Conservation (phyloP, 2,329 filamentous ascomycete species). For the Emergomyces orientalis region DNA sequence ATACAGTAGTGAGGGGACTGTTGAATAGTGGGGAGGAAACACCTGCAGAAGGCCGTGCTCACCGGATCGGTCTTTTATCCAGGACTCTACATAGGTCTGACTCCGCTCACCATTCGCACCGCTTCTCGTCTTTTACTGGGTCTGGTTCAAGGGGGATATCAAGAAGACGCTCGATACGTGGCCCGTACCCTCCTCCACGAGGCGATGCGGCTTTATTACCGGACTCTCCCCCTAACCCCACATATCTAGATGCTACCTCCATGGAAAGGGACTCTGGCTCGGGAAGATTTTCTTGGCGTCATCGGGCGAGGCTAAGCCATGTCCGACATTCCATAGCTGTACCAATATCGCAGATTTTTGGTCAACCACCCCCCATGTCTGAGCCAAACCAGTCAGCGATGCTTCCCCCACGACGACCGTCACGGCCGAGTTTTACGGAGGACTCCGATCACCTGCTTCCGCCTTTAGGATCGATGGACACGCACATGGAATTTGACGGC, state of each 20-base stretch:
- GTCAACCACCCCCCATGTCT: constrained; percentile 25
- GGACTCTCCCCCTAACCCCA: constrained; percentile 22
- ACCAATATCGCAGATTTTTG: constrained; percentile 38
- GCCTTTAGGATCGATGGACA: constrained; percentile 31
- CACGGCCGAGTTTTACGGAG: constrained; percentile 24
- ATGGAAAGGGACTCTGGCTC: constrained; percentile 22
- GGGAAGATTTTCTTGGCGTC: constrained; percentile 30
- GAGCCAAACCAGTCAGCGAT: constrained; percentile 19
- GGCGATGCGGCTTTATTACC: constrained; percentile 26
- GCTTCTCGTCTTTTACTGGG: constrained; percentile 35
- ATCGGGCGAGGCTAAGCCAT: constrained; percentile 33
- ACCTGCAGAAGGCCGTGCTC: constrained; percentile 36
- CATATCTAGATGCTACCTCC: constrained; percentile 21
- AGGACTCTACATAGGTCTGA: constrained; percentile 30
- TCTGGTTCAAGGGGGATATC: constrained; percentile 32
- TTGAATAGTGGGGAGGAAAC: constrained; percentile 40
- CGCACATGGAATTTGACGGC: constrained; percentile 33
- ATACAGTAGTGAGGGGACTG: constrained; percentile 36
- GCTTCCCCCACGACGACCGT: constrained; percentile 23
- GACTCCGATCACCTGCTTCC: constrained; percentile 29
- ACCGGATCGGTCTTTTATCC: constrained; percentile 35
- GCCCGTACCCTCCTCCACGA: constrained; percentile 33
- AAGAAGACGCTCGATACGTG: constrained; percentile 32
- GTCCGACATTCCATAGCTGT: constrained; percentile 37
- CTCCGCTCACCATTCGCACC: constrained; percentile 22